Conservation (phyloP, 164 flowering plant species). For the Magnolia officinalis region DNA sequence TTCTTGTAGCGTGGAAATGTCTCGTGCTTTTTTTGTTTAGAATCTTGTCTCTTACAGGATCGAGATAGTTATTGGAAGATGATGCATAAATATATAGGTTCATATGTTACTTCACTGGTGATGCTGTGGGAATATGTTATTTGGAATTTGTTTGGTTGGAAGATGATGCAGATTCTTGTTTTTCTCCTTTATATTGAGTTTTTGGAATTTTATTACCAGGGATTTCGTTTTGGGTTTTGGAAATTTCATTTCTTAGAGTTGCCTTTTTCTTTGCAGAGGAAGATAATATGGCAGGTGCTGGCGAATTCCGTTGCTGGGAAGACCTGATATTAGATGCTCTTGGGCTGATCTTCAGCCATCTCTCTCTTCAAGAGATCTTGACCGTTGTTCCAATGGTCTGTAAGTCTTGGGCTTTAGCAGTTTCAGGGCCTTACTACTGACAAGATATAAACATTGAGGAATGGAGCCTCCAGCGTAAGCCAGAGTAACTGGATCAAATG, state of each 20-base stretch:
- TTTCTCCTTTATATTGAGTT: no score
- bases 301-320: conserved; percentile 60
- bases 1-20: no score
- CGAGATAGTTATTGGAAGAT: no score
- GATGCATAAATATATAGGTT: no score
- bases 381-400: conserved; percentile 80
- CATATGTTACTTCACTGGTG: no score
- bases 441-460: conserved; percentile 75
- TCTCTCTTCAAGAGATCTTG: conserved; percentile 57
- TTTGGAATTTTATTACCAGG: no score
- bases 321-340: conserved; percentile 73
- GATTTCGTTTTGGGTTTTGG: no score
- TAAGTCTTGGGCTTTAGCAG: conserved; percentile 71
- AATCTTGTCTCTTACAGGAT: no score
- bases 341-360: conserved; percentile 64
- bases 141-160: no score
- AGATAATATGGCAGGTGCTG: conserved; percentile 41
- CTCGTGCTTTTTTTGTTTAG: no score
- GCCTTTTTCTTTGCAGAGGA: neutral
- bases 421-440: conserved; percentile 18
- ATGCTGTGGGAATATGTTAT: no score
- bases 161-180: no score
- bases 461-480: conserved; percentile 46
- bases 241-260: neutral
- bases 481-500: conserved; percentile 49